A percentile compares a stretch with the other conserved stretches of the same genome.
These are phyloP conservation scores for Trypanosoma melophagium DNA, from an alignment of 208 protist genomes.

Conservation along the genomic window DNA sequence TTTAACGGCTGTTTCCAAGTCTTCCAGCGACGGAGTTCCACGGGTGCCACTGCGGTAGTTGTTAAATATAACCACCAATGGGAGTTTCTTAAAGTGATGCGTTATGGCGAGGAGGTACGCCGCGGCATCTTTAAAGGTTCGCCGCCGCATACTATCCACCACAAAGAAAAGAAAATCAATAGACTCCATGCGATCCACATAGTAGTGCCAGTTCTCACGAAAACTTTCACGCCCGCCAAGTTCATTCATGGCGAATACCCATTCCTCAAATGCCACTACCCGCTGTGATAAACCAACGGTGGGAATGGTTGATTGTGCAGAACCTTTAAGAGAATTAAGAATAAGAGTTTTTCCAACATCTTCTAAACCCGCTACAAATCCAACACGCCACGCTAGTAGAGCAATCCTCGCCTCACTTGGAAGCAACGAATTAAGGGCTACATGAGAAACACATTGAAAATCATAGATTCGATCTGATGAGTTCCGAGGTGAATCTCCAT, in stretches of 20 bases:
- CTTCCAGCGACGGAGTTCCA: slow-evolving; percentile 29
- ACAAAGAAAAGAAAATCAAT: slow-evolving; percentile 84
- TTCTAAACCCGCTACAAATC: slow-evolving; percentile 73
- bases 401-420: slow-evolving; percentile 66
- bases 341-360: slow-evolving; percentile 86
- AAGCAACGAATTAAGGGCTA: slow-evolving; percentile 72
- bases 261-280: slow-evolving; percentile 78
- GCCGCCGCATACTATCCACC: slow-evolving; percentile 57
- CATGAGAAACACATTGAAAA: slow-evolving; percentile 51
- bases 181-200: slow-evolving; percentile 52
- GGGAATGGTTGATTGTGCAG: slow-evolving; percentile 62
- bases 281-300: slow-evolving; percentile 76
- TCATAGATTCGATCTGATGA: slow-evolving; percentile 34
- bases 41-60: slow-evolving; percentile 56
- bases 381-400: slow-evolving; percentile 53
- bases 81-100: slow-evolving; percentile 43
- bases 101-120: slow-evolving; percentile 66
- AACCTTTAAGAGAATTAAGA: slow-evolving; percentile 67
- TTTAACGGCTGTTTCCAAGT: slow-evolving; percentile 40
- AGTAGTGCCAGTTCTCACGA: slow-evolving; percentile 78
- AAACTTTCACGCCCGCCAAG: slow-evolving; percentile 86
- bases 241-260: slow-evolving; percentile 79
- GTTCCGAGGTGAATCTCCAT: background rate
- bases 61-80: slow-evolving; percentile 83
- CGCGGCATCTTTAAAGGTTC: slow-evolving; percentile 40